Evolutionary conservation across 306 rosid species (phyloP).

Genomic region (Lagenaria siceraria): DNA sequence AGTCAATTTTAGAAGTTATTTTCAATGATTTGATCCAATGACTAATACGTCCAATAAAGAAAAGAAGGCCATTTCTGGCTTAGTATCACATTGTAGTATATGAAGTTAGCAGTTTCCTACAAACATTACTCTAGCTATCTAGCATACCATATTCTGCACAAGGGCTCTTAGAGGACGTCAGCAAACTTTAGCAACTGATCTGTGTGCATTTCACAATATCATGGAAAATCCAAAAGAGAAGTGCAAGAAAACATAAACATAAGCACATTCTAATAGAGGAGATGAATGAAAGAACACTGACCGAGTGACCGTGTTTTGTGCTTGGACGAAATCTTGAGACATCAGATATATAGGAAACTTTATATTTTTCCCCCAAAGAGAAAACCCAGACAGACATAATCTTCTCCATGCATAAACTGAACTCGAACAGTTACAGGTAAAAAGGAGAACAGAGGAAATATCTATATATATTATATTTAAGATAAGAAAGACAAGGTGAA

Average conservation of each 20-base stretch:
- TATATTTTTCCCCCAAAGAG: constrained; percentile 67
- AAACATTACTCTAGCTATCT: not conserved
- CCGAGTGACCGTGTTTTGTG: constrained; percentile 62
- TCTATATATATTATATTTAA: not conserved
- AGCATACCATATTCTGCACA: not conserved
- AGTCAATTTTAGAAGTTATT: not conserved
- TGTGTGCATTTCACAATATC: not conserved
- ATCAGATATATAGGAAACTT: constrained; percentile 84
- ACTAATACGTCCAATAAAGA: not conserved
- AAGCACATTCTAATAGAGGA: not conserved
- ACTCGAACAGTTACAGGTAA: constrained; percentile 15
- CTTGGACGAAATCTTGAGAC: constrained; percentile 73
- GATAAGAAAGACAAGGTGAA: constrained; percentile 6
- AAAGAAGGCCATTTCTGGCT: not conserved
- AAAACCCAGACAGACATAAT: constrained; percentile 77
- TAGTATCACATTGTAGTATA: not conserved
- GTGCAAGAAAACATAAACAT: not conserved
- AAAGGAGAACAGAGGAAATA: not conserved
- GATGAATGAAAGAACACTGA: constrained; percentile 8
- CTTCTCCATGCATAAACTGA: constrained; percentile 95
- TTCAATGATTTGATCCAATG: not conserved
- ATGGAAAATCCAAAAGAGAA: not conserved
- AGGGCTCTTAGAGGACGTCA: not conserved
- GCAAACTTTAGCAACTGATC: not conserved
- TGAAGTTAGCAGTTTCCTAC: not conserved